Conservation (phyloP, 2,329 filamentous ascomycete species). For the Fusarium mexicanum region DNA sequence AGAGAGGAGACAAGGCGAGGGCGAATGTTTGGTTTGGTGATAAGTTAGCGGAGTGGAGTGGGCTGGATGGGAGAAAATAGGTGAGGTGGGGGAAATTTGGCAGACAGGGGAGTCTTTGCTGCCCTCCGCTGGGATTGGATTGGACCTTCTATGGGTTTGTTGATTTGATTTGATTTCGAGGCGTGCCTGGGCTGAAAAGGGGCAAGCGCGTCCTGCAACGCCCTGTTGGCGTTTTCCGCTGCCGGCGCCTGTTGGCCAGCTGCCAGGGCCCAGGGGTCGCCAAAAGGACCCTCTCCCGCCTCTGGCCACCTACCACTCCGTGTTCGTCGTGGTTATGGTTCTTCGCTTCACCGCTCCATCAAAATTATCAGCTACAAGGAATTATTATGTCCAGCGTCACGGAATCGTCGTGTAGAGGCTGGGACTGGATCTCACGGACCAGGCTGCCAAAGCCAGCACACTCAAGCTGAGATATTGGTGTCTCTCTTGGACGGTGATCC, state of each 20-base stretch:
- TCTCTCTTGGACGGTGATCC: slow-evolving; percentile 35
- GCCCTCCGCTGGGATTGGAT: slow-evolving; percentile 40
- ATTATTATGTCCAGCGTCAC: slow-evolving; percentile 12
- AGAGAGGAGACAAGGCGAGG: slow-evolving; percentile 40
- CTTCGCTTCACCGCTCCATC: slow-evolving; percentile 35
- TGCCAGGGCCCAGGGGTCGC: slow-evolving; percentile 28
- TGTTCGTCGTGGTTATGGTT: slow-evolving; percentile 2
- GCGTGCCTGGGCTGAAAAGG: slow-evolving; percentile 44
- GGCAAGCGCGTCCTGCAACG: slow-evolving; percentile 49
- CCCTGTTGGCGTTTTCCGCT: slow-evolving; percentile 34
- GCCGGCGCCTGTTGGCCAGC: slow-evolving; percentile 35
- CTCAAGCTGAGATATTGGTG: slow-evolving; percentile 10
- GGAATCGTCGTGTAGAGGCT: background rate
- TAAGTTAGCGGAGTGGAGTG: slow-evolving; percentile 38
- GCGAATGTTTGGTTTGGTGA: slow-evolving; percentile 42
- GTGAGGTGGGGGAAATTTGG: slow-evolving; percentile 58
- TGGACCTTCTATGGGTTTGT: slow-evolving; percentile 46
- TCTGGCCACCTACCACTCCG: slow-evolving; percentile 19
- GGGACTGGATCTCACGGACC: background rate
- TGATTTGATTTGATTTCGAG: slow-evolving; percentile 47
- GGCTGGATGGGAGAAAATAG: slow-evolving; percentile 52
- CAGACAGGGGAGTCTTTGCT: slow-evolving; percentile 48
- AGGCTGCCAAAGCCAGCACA: background rate
- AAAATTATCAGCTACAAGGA: slow-evolving; percentile 8
- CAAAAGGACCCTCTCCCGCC: background rate